Percentiles rank a stretch among this genome's conserved stretches.
Conservation (phyloP, 73 alveolate species). For the Durusdinium trenchii region DNA sequence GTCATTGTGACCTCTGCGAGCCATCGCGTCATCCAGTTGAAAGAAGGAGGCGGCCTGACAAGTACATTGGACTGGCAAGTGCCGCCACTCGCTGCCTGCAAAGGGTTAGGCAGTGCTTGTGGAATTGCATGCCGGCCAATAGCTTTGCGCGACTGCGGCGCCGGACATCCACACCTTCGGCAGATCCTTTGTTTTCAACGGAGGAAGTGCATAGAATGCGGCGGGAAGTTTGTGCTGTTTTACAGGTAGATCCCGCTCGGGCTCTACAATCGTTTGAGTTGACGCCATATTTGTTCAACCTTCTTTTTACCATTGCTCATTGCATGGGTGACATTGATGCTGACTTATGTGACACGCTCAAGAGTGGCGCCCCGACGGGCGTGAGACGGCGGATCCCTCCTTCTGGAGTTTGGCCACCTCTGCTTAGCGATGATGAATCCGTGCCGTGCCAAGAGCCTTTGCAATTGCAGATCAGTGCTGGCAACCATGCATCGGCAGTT, state of each 20-base stretch:
- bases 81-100: constrained; percentile 18
- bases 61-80: constrained; percentile 44
- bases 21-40: not conserved
- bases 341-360: not conserved
- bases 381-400: not conserved
- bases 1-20: too few species aligned
- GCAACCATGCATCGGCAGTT: not conserved
- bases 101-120: not conserved
- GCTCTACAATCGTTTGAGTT: not conserved
- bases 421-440: not conserved
- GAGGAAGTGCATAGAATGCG: not conserved
- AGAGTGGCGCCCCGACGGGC: constrained; percentile 39
- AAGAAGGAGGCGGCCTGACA: constrained; percentile 5
- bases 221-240: not conserved
- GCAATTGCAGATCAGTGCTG: not conserved
- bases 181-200: not conserved
- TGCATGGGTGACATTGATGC: not conserved
- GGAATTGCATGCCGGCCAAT: not conserved
- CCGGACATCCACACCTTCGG: too few species aligned
- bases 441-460: not conserved
- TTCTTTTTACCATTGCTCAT: not conserved
- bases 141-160: not conserved
- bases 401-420: constrained; percentile 44
- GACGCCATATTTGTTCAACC: constrained; percentile 26
- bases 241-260: not conserved